These are phyloP conservation scores for Allomyces macrogynus DNA, from an alignment of 192 early-diverging fungal genomes.

Conservation along the genomic window DNA sequence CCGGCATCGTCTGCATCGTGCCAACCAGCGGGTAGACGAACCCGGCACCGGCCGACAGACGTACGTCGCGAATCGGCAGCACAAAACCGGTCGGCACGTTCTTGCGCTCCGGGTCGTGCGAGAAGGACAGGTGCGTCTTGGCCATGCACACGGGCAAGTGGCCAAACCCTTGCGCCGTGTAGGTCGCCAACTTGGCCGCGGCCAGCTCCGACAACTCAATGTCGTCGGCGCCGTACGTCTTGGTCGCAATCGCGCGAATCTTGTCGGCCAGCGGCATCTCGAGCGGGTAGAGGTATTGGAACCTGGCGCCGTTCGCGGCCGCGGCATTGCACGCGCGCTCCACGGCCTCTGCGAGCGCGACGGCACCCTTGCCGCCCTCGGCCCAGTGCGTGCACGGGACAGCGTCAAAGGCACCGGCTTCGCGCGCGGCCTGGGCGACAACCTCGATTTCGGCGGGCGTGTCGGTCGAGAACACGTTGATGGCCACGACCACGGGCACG, in stretches of 20 bases:
- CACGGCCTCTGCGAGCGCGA: constrained; percentile 71
- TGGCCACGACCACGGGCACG: constrained; percentile 71
- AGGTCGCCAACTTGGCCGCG: constrained; percentile 70
- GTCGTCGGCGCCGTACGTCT: constrained; percentile 91
- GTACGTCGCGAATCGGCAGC: constrained; percentile 84
- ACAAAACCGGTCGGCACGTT: constrained; percentile 78
- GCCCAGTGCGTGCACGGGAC: constrained; percentile 88
- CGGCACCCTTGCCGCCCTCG: constrained; percentile 70
- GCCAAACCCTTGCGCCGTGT: constrained; percentile 68
- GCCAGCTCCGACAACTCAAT: constrained; percentile 67
- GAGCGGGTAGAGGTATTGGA: constrained; percentile 79
- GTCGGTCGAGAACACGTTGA: constrained; percentile 81
- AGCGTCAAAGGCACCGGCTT: constrained; percentile 72
- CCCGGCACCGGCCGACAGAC: constrained; percentile 86
- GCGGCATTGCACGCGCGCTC: constrained; percentile 38
- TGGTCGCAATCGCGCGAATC: constrained; percentile 75
- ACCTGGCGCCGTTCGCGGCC: constrained; percentile 13
- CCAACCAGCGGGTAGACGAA: constrained; percentile 93
- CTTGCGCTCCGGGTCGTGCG: constrained; percentile 81
- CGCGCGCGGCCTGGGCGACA: constrained; percentile 44
- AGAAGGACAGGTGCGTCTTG: constrained; percentile 88
- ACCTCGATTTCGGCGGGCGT: constrained; percentile 65
- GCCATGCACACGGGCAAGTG: constrained; percentile 96
- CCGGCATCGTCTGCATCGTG: constrained; percentile 95
- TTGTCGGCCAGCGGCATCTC: constrained; percentile 60